Evolutionary conservation across 768 basidiomycete genomes (phyloP).

Genomic region (Trametes gibbosa): DNA sequence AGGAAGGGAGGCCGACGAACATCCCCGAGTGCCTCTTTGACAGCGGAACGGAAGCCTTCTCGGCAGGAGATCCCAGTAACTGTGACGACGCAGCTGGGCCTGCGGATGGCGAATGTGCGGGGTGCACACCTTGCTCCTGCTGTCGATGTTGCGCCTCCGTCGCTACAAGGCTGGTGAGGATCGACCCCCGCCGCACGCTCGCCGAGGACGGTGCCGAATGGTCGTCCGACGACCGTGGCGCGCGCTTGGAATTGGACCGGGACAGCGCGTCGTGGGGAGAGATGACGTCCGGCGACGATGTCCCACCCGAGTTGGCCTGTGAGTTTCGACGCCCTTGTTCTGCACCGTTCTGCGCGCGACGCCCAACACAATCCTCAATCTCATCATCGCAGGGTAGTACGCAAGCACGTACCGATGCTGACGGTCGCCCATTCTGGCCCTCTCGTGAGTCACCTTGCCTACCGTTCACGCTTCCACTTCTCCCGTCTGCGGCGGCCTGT

Average conservation of each 20-base stretch:
- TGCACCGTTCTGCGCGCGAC: neutral
- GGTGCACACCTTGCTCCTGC: conserved; percentile 10
- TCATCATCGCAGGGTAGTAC: neutral
- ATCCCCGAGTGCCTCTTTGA: conserved; percentile 20
- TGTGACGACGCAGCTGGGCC: conserved; percentile 6
- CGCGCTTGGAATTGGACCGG: conserved; percentile 12
- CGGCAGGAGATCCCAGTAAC: conserved; percentile 13
- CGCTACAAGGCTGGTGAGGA: conserved; percentile 2
- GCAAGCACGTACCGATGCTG: conserved; percentile 18
- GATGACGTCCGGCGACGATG: conserved; percentile 13
- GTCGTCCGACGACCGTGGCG: conserved; percentile 10
- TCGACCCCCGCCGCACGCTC: conserved; percentile 7
- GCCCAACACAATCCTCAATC: neutral
- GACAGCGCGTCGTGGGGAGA: conserved; percentile 12
- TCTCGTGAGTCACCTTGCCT: conserved; percentile 24
- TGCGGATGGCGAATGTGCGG: conserved; percentile 4
- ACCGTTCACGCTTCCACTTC: conserved; percentile 19
- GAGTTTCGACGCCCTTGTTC: conserved; percentile 8
- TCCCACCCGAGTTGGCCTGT: conserved; percentile 11
- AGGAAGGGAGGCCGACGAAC: conserved; percentile 21
- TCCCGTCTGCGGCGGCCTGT: conserved; percentile 23
- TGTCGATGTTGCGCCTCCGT: conserved; percentile 14
- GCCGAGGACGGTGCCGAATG: conserved; percentile 15
- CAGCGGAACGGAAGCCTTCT: conserved; percentile 15
- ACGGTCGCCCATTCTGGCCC: conserved; percentile 36